A percentile compares a stretch with the other conserved stretches of the same genome.
Conservation (phyloP, 495 filamentous ascomycete species). For the Tuber borchii region DNA sequence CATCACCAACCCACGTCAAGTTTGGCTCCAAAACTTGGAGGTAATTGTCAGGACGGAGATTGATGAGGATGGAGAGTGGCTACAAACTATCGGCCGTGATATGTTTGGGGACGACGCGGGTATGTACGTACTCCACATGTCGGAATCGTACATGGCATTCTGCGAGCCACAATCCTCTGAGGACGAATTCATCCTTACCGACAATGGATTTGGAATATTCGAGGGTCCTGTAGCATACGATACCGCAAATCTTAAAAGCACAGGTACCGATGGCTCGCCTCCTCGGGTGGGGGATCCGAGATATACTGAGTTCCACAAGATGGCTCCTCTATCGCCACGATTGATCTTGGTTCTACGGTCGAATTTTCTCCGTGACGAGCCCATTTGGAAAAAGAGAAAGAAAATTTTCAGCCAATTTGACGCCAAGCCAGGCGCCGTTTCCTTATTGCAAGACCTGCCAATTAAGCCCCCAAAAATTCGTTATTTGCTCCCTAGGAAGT, state of each 20-base stretch:
- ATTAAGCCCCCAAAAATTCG: neutral
- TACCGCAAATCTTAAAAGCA: slow-evolving; percentile 14
- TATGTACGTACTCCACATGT: slow-evolving; percentile 45
- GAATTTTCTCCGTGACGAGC: too few species aligned
- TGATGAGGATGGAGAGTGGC: too few species aligned
- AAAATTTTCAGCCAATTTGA: neutral
- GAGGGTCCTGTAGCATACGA: slow-evolving; percentile 46
- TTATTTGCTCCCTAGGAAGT: too few species aligned
- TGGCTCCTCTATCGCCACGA: slow-evolving; percentile 47
- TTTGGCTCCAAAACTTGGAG: too few species aligned
- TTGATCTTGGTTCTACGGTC: too few species aligned
- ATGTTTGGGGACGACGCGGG: slow-evolving; percentile 41
- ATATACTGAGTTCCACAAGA: slow-evolving; percentile 46
- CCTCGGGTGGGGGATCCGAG: neutral
- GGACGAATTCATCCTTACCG: slow-evolving; percentile 51
- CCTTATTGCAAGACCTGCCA: slow-evolving; percentile 20
- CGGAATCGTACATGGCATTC: slow-evolving; percentile 47
- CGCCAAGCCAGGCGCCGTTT: slow-evolving; percentile 8
- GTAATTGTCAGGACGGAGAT: too few species aligned
- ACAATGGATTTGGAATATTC: slow-evolving; percentile 47
- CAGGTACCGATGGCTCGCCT: neutral
- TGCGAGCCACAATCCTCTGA: slow-evolving; percentile 44
- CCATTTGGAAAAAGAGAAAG: too few species aligned
- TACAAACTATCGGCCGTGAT: too few species aligned
- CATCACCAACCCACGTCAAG: too few species aligned